Conservation (phyloP, 805 yeast genomes). For the Yamadazyma tumulicola region DNA sequence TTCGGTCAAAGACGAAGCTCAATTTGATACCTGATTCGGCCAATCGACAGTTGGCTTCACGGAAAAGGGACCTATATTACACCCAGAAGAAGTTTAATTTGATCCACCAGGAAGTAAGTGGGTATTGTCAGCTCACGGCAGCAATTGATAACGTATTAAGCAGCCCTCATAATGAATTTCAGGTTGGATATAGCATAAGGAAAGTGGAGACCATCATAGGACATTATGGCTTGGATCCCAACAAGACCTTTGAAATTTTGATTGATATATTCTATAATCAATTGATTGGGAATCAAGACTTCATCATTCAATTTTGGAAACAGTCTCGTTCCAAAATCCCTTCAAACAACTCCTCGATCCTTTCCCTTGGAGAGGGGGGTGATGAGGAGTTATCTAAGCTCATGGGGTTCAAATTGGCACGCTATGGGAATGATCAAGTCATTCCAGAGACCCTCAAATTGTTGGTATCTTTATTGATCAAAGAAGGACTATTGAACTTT, state of each 20-base stretch:
- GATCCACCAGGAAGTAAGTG: constrained; percentile 72
- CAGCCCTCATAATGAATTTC: constrained; percentile 32
- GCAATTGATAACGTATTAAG: constrained; percentile 43
- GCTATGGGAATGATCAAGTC: constrained; percentile 27
- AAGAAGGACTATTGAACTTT: constrained; percentile 63
- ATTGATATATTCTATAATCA: constrained; percentile 49
- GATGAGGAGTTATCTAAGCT: constrained; percentile 52
- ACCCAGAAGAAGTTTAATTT: constrained; percentile 61
- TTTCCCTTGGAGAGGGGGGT: constrained; percentile 47
- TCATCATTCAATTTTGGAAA: constrained; percentile 49
- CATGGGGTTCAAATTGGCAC: constrained; percentile 43
- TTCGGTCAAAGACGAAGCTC: no score
- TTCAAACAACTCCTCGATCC: constrained; percentile 30
- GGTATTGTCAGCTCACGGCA: constrained; percentile 62
- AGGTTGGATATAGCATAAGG: constrained; percentile 43
- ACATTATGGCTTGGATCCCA: constrained; percentile 71
- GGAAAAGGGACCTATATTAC: constrained; percentile 40
- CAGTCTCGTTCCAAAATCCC: constrained; percentile 45
- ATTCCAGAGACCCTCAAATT: constrained; percentile 42
- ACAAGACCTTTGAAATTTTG: constrained; percentile 61
- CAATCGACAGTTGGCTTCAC: constrained; percentile 31
- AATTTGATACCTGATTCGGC: no score
- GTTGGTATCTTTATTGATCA: constrained; percentile 55
- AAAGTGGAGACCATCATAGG: constrained; percentile 62
- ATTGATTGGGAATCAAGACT: constrained; percentile 41